These are phyloP conservation scores for Hirschfeldia incana DNA, from an alignment of 345 rosid species.

Conservation along the genomic window DNA sequence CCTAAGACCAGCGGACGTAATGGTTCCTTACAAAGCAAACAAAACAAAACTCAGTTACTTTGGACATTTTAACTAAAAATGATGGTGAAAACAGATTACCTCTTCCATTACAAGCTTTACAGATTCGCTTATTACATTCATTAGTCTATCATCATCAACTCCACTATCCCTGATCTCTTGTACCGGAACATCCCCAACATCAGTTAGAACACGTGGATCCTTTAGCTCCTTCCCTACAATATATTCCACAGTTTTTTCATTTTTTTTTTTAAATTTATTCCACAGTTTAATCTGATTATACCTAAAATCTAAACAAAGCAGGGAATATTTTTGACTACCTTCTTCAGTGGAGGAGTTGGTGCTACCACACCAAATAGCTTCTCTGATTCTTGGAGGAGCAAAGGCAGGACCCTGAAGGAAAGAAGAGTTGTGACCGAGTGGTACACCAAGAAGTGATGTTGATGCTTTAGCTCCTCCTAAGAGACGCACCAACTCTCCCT, in stretches of 20 bases:
- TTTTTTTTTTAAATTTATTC: not conserved
- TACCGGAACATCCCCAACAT: constrained; percentile 96
- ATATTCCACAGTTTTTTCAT: not conserved
- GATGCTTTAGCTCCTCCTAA: constrained; percentile 76
- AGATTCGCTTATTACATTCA: constrained; percentile 85
- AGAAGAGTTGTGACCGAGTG: constrained; percentile 94
- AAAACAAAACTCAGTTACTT: not conserved
- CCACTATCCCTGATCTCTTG: constrained; percentile 98
- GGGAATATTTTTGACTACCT: constrained; percentile 46
- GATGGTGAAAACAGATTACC: constrained; percentile 41
- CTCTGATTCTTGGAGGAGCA: constrained; percentile 96
- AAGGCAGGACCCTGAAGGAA: constrained; percentile 99
- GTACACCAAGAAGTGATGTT: constrained; percentile 88
- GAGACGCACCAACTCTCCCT: constrained; percentile 93
- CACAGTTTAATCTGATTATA: not conserved
- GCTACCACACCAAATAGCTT: constrained; percentile 99
- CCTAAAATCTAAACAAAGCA: not conserved
- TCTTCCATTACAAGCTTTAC: constrained; percentile 92
- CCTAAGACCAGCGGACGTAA: constrained; percentile 88
- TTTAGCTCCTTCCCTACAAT: constrained; percentile 77
- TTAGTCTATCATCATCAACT: constrained; percentile 88
- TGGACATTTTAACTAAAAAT: not conserved
- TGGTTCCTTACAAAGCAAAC: constrained; percentile 56
- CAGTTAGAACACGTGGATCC: constrained; percentile 89
- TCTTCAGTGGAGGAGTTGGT: constrained; percentile 90